Base-by-base conservation (phyloP, 495 filamentous ascomycete species). In the Echria macrotheca region DNA sequence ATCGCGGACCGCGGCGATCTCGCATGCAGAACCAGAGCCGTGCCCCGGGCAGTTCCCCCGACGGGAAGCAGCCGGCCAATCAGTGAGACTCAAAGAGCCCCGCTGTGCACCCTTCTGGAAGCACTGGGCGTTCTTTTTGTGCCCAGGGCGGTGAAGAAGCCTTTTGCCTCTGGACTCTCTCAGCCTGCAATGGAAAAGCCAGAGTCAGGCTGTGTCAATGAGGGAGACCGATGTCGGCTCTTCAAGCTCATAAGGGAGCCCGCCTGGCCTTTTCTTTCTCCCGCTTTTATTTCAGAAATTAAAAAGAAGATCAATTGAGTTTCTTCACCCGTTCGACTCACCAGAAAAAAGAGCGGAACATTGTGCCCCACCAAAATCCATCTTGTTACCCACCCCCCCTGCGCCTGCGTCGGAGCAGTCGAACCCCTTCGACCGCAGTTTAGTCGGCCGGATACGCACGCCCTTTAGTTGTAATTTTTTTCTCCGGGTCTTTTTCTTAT, bases 311-410 rank as follows among this genome's bases (percentile, higher is more conserved):
- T n/a, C n/a, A n/a, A n/a, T n/a, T n/a, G n/a, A n/a, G n/a, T n/a
- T n/a, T n/a, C n/a, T n/a, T n/a, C n/a, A n/a, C n/a, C n/a, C n/a
- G n/a, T n/a, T n/a, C n/a, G n/a, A n/a, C n/a, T n/a, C n/a, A n/a
- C n/a, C n/a, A n/a, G n/a, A n/a, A n/a, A n/a, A n/a, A n/a, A n/a
- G n/a, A n/a, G n/a, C n/a, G n/a, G n/a, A n/a, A n/a, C n/a, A n/a
- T n/a, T n/a, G n/a, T n/a, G n/a, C n/a, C n/a, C n/a, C 48, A 47
- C 38, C 48, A 36, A 44, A 52, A 51, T 19, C 18, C 29, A 46
- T 48, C 38, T 21, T 31, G 29, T 26, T 42, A 44, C 47, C 3
- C 15, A 37, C 5, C 21, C 35, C 35, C 35, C 51, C 50, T 49
- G 38, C 26, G 28, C 43, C 28, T 49, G 47, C 55, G 54, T 54